Evolutionary conservation across 2,329 filamentous ascomycete species (phyloP).

Genomic region (Penicillium paneum): DNA sequence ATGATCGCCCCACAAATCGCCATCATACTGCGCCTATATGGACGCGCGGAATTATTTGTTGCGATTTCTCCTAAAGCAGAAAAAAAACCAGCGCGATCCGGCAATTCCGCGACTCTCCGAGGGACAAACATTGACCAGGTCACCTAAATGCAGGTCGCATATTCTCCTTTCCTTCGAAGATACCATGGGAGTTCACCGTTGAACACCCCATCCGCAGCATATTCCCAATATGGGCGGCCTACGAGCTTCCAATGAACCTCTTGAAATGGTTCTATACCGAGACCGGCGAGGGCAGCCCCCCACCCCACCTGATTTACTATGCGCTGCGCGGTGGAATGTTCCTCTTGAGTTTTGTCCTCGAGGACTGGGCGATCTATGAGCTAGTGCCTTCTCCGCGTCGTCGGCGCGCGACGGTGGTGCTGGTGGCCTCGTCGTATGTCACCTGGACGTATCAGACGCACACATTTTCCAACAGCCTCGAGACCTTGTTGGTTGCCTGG

Average conservation of each 20-base stretch:
- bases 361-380: conserved; percentile 97
- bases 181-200: conserved; percentile 95
- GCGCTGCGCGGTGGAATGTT: conserved; percentile 88
- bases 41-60: neutral
- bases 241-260: conserved; percentile 89
- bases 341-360: conserved; percentile 87
- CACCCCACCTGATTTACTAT: conserved; percentile 87
- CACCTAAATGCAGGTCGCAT: conserved; percentile 68
- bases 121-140: conserved; percentile 7
- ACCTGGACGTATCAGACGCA: conserved; percentile 99
- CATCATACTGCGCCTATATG: neutral
- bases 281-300: conserved; percentile 67
- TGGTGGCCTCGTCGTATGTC: conserved; percentile 94
- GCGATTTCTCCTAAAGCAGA: neutral
- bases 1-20: neutral
- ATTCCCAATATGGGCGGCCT: conserved; percentile 93
- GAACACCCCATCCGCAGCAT: conserved; percentile 87
- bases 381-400: conserved; percentile 71
- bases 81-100: conserved; percentile 1
- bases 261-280: conserved; percentile 91
- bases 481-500: conserved; percentile 91
- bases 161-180: conserved; percentile 83
- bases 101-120: conserved; percentile 3
- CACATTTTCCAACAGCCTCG: conserved; percentile 96
- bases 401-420: conserved; percentile 70